Evolutionary conservation across 1,284 basidiomycete species (phyloP).

Genomic region (Marasmius tenuissimus): DNA sequence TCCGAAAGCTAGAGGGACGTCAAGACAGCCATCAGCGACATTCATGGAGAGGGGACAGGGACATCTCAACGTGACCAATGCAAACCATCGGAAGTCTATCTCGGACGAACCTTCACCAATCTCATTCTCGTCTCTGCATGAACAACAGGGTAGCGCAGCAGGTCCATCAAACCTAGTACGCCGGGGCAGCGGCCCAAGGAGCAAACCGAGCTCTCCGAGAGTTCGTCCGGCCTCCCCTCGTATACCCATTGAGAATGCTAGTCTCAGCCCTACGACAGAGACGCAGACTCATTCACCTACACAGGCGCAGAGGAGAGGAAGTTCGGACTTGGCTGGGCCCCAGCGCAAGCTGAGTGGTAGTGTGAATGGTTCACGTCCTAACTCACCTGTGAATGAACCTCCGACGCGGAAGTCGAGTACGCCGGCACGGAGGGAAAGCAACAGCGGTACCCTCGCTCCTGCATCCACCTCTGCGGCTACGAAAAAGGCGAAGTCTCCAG

Average conservation of each 20-base stretch:
- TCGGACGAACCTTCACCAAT: constrained; percentile 23
- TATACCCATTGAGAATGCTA: neutral
- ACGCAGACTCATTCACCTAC: neutral
- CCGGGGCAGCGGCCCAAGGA: neutral
- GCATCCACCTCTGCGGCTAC: constrained; percentile 17
- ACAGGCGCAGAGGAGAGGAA: neutral
- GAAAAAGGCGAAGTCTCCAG: constrained; percentile 28
- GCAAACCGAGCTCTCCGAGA: neutral
- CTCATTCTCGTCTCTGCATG: constrained; percentile 34
- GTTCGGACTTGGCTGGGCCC: neutral
- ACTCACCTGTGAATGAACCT: neutral
- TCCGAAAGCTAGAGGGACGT: constrained; percentile 42
- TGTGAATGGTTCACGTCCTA: neutral
- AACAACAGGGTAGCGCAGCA: constrained; percentile 9
- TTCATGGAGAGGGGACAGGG: constrained; percentile 45
- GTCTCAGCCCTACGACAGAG: neutral
- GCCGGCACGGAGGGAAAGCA: neutral
- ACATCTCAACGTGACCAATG: constrained; percentile 29
- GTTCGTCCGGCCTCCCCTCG: neutral
- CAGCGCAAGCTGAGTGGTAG: neutral
- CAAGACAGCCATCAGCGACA: constrained; percentile 25
- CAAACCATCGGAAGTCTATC: constrained; percentile 24
- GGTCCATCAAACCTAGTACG: neutral
- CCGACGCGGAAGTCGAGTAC: neutral
- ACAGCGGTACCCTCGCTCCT: constrained; percentile 1